phyloP scores from a whole-genome alignment of 2,329 filamentous ascomycete genomes.

The Xylaria sp. region DNA sequence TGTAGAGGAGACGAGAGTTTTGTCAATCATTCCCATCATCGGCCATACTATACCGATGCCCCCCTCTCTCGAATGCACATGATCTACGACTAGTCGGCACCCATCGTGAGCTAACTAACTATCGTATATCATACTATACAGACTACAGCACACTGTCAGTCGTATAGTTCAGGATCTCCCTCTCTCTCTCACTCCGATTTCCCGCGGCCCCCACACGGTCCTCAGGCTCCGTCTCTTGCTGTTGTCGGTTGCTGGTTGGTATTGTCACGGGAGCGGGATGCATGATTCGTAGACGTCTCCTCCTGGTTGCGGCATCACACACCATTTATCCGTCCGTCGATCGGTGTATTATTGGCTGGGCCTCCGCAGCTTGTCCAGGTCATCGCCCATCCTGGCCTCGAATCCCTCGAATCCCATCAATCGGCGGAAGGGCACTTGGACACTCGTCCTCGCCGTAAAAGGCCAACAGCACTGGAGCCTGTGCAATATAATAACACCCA shows the following conservation, averaged over 20 bases:
- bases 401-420: conserved; percentile 6
- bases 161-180: no score
- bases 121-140: no score
- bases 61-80: no score
- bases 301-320: conserved; percentile 18
- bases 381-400: conserved; percentile 2
- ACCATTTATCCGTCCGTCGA: conserved; percentile 18
- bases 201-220: conserved; percentile 11
- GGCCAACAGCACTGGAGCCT: background rate
- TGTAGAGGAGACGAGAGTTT: conserved; percentile 8
- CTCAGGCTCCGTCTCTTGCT: conserved; percentile 14
- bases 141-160: no score
- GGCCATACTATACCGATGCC: no score
- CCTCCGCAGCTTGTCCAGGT: conserved; percentile 15
- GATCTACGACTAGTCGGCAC: no score
- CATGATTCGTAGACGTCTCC: conserved; percentile 14
- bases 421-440: conserved; percentile 11
- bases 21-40: background rate
- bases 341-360: conserved; percentile 10
- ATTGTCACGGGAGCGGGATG: conserved; percentile 15
- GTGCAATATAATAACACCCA: conserved; percentile 19
- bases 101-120: no score
- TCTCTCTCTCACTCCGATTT: background rate
- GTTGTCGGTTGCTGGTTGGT: conserved; percentile 5
- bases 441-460: background rate